Evolutionary conservation across 73 alveolate genomes (phyloP).

Genomic region (Paramecium sonneborni): DNA sequence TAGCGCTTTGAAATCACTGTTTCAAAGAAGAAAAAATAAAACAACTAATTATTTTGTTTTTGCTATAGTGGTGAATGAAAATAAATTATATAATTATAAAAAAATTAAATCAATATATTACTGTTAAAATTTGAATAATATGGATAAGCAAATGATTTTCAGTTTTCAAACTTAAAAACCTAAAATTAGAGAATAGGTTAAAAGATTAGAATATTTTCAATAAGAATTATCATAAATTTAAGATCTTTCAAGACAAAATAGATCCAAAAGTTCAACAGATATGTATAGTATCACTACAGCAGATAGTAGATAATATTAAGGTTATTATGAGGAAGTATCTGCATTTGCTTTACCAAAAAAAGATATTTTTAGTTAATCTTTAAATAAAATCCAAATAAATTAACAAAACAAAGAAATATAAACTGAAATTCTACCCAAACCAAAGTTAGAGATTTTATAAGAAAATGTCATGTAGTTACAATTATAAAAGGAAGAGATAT

Average conservation of each 20-base stretch:
- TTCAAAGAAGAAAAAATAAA: background rate
- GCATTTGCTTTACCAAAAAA: background rate
- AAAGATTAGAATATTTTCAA: constrained; percentile 14
- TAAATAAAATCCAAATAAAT: constrained; percentile 32
- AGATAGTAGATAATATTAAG: constrained; percentile 10
- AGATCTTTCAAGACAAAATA: background rate
- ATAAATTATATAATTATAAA: background rate
- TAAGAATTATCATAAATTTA: constrained; percentile 13
- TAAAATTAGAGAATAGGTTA: constrained; percentile 10
- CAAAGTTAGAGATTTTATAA: constrained; percentile 7
- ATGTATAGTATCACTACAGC: constrained; percentile 37
- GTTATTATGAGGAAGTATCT: constrained; percentile 33
- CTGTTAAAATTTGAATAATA: constrained; percentile 31
- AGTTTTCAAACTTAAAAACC: constrained; percentile 32
- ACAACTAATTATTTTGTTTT: background rate
- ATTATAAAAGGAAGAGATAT: background rate
- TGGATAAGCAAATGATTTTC: constrained; percentile 40
- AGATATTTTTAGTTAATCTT: constrained; percentile 8
- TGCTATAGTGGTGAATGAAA: background rate
- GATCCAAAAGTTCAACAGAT: constrained; percentile 50
- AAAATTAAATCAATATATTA: background rate
- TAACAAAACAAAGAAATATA: background rate
- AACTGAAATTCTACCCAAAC: background rate
- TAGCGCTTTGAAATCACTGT: background rate
- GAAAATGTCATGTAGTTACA: background rate